Base-by-base conservation (phyloP, 2,329 filamentous ascomycete genomes). In the Neofusicoccum kwambonambiense region DNA sequence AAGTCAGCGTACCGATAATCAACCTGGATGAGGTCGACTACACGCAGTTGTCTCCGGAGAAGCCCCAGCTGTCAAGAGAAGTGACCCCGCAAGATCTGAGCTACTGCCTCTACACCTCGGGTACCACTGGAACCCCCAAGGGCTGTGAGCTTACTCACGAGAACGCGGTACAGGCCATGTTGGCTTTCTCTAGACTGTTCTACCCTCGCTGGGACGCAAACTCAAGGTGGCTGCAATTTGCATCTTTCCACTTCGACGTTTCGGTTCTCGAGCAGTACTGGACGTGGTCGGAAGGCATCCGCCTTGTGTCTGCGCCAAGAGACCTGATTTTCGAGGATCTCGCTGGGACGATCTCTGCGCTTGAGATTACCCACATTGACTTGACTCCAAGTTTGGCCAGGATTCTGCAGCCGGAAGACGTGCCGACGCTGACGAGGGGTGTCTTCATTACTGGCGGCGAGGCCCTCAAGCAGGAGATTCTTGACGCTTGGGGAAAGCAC, bases 371-470 rank as follows among this genome's bases (percentile, higher is more conserved):
- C 0, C 93, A 97, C 72, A 92, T 97, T 63, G 93, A 97, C 75
- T 81, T 97, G 2, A 97, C 93, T 0, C 94, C 93, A 0, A 96
- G 92, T 74, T 81, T 97, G 15, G 93, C 93, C 2, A 85, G 90
- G 5, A 81, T 96, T 9, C 78, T 95, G 0, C 88, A 89, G 65
- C 94, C 93, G 0, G 84, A 91, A 37, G 90, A 96, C 49, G 91
- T 94, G 0, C 93, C 93, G 1, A 89, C 84, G 34, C 80, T 97
- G 1, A 92, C 90, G 68, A 85, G 84, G 52, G 93, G 94, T 2
- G 90, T 97, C 0, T 97, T 97, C 74, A 97, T 97, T 69, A 97
- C 93, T 0, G 93, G 94, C 7, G 93, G 93, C 2, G 93, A 97
- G 74, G 88, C 91, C 60, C 80, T 97, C 17, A 93, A 92, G 70